phyloP scores from a whole-genome alignment of 148 eudicot species.

The Persicaria tinctoria region DNA sequence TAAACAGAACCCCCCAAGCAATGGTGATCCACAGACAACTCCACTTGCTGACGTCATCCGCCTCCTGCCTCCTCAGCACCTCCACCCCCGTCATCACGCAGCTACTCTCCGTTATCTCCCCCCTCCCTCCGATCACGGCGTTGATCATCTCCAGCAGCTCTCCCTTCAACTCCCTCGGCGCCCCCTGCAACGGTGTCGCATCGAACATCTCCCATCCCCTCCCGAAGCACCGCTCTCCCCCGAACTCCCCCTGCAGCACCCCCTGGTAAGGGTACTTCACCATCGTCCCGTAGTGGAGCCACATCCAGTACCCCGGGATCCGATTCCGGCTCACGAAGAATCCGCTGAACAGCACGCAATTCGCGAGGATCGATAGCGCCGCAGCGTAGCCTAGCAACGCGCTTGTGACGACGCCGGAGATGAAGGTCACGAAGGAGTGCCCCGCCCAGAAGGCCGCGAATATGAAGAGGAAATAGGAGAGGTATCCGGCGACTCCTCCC shows the following conservation, averaged over 20 bases:
- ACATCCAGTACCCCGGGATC: constrained; percentile 43
- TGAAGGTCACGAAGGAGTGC: constrained; percentile 54
- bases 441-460: constrained; percentile 60
- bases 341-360: constrained; percentile 50
- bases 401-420: constrained; percentile 46
- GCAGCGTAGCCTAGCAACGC: constrained; percentile 42
- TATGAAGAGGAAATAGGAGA: constrained; percentile 29
- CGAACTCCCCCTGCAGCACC: constrained; percentile 40
- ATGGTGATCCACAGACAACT: constrained; percentile 41
- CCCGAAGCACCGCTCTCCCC: constrained; percentile 35
- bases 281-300: constrained; percentile 45
- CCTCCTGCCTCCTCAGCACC: constrained; percentile 34
- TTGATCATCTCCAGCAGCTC: constrained; percentile 34
- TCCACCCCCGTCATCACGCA: constrained; percentile 41
- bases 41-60: constrained; percentile 44
- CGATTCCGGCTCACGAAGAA: constrained; percentile 46
- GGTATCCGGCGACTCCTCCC: constrained; percentile 38
- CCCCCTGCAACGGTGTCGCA: constrained; percentile 30
- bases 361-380: constrained; percentile 43
- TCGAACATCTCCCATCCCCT: constrained; percentile 47
- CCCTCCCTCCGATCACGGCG: constrained; percentile 21
- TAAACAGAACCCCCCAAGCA: constrained; percentile 41
- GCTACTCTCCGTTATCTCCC: constrained; percentile 30
- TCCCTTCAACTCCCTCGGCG: constrained; percentile 28
- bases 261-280: constrained; percentile 53